Conservation (phyloP, 2,329 filamentous ascomycete genomes). For the Meredithiella fracta region DNA sequence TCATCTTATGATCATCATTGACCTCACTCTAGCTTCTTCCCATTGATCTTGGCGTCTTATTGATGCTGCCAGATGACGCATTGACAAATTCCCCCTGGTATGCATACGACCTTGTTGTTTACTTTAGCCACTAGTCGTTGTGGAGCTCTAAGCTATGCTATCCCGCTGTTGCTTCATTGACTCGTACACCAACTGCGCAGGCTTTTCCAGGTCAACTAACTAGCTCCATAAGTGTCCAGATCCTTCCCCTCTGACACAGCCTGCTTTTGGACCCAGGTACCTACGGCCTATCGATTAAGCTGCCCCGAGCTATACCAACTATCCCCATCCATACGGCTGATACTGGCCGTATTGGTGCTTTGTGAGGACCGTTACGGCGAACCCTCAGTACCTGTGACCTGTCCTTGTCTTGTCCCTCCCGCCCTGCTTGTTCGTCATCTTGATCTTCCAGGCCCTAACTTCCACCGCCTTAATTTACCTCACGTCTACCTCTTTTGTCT, state of each 20-base stretch:
- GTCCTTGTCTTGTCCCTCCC: conserved; percentile 1
- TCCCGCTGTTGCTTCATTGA: conserved; percentile 2
- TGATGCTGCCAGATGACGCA: too few species aligned
- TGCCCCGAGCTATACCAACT: not conserved
- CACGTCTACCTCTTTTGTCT: not conserved
- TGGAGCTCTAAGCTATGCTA: not conserved
- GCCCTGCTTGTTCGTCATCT: conserved; percentile 5
- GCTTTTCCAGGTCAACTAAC: too few species aligned
- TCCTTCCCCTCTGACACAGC: too few species aligned
- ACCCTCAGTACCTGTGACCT: not conserved
- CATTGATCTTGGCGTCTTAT: too few species aligned
- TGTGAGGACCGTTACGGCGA: too few species aligned
- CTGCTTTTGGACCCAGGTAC: too few species aligned
- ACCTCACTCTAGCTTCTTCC: too few species aligned
- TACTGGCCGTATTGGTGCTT: too few species aligned
- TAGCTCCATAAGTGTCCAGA: too few species aligned
- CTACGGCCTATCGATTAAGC: too few species aligned
- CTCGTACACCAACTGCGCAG: not conserved
- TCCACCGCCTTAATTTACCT: conserved; percentile 11
- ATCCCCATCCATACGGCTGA: conserved; percentile 1
- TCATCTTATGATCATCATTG: too few species aligned
- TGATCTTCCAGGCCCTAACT: not conserved
- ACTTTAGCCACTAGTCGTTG: not conserved
- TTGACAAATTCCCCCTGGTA: too few species aligned
- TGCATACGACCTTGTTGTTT: not conserved